These are phyloP conservation scores for Kuraishia hungarica DNA, from an alignment of 805 yeast species.

Conservation along the genomic window DNA sequence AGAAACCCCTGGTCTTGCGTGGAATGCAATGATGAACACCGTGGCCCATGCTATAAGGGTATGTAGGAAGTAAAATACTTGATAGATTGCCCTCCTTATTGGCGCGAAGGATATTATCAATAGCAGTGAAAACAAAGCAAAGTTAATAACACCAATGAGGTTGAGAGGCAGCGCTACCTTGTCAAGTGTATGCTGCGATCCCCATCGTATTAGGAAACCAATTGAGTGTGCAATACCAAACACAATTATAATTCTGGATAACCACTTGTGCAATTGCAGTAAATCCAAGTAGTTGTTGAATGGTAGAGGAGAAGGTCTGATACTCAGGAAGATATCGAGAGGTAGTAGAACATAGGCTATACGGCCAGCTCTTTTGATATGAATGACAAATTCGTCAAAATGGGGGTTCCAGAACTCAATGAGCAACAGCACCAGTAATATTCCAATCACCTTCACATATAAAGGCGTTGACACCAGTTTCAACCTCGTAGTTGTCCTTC, in stretches of 20 bases:
- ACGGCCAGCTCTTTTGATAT: constrained; percentile 54
- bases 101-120: constrained; percentile 37
- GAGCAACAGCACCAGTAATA: constrained; percentile 19
- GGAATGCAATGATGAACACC: constrained; percentile 39
- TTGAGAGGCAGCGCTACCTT: constrained; percentile 32
- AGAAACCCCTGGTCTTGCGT: constrained; percentile 65
- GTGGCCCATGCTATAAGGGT: constrained; percentile 38
- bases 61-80: constrained; percentile 48
- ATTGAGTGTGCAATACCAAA: constrained; percentile 41
- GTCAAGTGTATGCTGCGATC: constrained; percentile 21
- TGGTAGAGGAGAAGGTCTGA: constrained; percentile 46
- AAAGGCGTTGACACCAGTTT: constrained; percentile 26
- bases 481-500: constrained; percentile 26
- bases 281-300: constrained; percentile 43
- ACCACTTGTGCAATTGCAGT: constrained; percentile 61
- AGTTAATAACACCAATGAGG: constrained; percentile 42
- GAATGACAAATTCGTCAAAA: constrained; percentile 23
- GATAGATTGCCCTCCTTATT: constrained; percentile 41
- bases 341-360: constrained; percentile 51
- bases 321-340: constrained; percentile 42
- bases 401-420: constrained; percentile 27
- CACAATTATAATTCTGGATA: constrained; percentile 46
- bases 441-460: constrained; percentile 17
- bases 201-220: constrained; percentile 46
- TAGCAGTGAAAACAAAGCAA: constrained; percentile 26